Base-by-base conservation (phyloP, 768 basidiomycete species). In the Lactifluus echinatus region DNA sequence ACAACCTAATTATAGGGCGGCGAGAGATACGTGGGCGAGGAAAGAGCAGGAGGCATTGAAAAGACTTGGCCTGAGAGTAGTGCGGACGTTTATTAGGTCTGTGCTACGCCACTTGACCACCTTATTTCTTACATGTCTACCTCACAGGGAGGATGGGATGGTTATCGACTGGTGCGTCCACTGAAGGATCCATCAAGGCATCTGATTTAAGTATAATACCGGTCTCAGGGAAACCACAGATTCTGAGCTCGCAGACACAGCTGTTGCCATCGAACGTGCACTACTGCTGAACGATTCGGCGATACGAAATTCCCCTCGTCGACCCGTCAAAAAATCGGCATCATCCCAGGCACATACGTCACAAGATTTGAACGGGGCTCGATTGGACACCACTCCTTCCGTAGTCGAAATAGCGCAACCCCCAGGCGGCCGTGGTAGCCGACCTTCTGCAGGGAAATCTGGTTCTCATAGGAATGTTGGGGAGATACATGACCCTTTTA, bases 101-200 rank as follows among this genome's bases (percentile, higher is more conserved):
- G 62, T 57, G 5, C 7, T 15, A 19, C 6, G 19, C 46, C 31
- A 21, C 26, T 31, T 24, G 10, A 26, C 3, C 37, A n/a, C 24
- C 15, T 8, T 19, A 26, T 29, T 40, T 46, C 26, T 50, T 19
- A 51, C 26, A 17, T n/a, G 29, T 39, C 21, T 8, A 14, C 8
- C 6, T 17, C 12, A 15, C 29, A 63, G 62, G 53, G 62, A 63
- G 29, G 62, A 63, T 14, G 62, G 62, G n/a, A 61, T 63, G 60
- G 62, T 61, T 8, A 63, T 63, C n/a, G 62, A 63, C 15, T 63
- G 62, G 62, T 63, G 24, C 33, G 37, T 61, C 8, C 42, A 10
- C 7, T 21, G 4, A 17, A 12, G 40, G 39, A 37, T 28, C 10
- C 6, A 4, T 6, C 10, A 6, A 15, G 17, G 11, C 34, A 26